These are phyloP conservation scores for Microglena sp. DNA, from an alignment of 139 green algal species.

Conservation along the genomic window DNA sequence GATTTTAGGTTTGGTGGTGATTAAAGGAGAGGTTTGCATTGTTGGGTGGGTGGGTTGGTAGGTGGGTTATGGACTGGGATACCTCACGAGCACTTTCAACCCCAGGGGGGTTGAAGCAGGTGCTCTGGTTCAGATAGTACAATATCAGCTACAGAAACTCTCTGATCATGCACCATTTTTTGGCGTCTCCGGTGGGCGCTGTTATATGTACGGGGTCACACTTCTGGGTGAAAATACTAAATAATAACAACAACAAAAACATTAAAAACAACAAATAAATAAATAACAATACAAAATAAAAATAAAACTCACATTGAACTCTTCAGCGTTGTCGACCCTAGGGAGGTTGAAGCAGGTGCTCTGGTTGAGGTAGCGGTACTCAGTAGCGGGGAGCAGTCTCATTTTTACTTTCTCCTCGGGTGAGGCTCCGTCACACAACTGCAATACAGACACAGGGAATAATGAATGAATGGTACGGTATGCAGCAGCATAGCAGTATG, in stretches of 20 bases:
- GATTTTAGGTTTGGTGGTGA: too few species aligned
- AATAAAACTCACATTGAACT: slow-evolving; percentile 71
- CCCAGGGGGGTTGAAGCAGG: too few species aligned
- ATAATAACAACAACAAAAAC: neutral
- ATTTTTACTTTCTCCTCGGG: slow-evolving; percentile 48
- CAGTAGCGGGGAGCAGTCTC: slow-evolving; percentile 47
- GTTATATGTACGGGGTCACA: too few species aligned
- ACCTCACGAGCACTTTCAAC: too few species aligned
- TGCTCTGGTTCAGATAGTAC: too few species aligned
- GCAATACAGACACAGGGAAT: slow-evolving; percentile 11
- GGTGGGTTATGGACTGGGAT: too few species aligned
- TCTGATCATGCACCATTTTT: too few species aligned
- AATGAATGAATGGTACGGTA: neutral
- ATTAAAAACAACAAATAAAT: neutral
- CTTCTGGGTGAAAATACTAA: neutral
- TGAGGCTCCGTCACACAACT: slow-evolving; percentile 85
- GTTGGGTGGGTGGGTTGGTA: too few species aligned
- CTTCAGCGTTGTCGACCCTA: slow-evolving; percentile 77
- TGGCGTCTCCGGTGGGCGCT: too few species aligned
- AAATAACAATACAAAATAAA: too few species aligned
- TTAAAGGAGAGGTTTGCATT: too few species aligned
- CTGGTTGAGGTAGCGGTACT: slow-evolving; percentile 86
- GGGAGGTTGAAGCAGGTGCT: slow-evolving; percentile 77
- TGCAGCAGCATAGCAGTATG: neutral
- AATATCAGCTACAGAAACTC: too few species aligned